Conservation (phyloP, 371 early-diverging fungal species). For the Mortierella sp. region DNA sequence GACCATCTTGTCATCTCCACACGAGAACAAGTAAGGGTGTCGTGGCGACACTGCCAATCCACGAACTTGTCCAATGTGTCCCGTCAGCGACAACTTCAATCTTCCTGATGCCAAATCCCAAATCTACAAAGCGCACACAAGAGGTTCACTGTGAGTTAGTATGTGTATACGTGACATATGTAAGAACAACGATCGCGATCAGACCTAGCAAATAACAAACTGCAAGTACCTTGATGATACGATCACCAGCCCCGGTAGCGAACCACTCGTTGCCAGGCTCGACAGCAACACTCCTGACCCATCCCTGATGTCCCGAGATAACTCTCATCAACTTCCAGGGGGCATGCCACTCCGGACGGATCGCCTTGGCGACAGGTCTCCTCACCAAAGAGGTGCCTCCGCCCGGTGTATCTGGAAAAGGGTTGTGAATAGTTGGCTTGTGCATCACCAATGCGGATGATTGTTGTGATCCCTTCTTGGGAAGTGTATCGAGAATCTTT, state of each 20-base stretch:
- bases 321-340: constrained; percentile 99
- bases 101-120: constrained; percentile 99
- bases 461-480: constrained; percentile 51
- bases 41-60: constrained; percentile 94
- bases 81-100: constrained; percentile 94
- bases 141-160: not conserved
- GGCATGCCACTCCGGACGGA: constrained; percentile 94
- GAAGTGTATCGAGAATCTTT: constrained; percentile 62
- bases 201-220: not conserved
- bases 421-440: constrained; percentile 57
- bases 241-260: constrained; percentile 96
- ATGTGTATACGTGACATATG: too few relatives aligned
- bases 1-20: constrained; percentile 97
- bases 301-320: constrained; percentile 97
- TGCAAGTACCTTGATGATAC: constrained; percentile 89
- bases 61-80: constrained; percentile 96
- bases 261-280: constrained; percentile 98
- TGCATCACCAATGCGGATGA: constrained; percentile 60
- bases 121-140: constrained; percentile 67
- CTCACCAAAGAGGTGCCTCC: constrained; percentile 73
- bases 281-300: constrained; percentile 95
- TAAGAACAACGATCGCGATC: not conserved
- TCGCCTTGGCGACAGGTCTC: constrained; percentile 69
- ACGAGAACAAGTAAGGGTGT: constrained; percentile 97
- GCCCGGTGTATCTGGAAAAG: constrained; percentile 67